These are phyloP conservation scores for Colletotrichum sp. DNA, from an alignment of 2,329 filamentous ascomycete species.

Conservation along the genomic window DNA sequence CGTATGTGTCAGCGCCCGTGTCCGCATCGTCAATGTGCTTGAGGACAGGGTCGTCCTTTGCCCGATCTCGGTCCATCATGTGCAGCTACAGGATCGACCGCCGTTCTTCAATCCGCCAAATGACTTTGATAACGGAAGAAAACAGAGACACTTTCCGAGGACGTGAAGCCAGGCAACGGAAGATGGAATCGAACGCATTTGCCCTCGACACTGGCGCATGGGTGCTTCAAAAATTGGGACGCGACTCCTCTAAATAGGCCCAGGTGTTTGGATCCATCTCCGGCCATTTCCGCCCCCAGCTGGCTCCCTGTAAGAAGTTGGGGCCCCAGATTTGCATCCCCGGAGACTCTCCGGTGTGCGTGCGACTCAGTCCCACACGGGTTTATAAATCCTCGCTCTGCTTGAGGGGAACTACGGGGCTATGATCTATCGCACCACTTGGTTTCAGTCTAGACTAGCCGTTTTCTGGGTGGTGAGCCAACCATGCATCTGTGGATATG, in stretches of 20 bases:
- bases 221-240: neutral
- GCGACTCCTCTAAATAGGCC: neutral
- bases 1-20: constrained; percentile 33
- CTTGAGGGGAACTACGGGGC: neutral
- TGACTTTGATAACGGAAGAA: neutral
- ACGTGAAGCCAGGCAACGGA: neutral
- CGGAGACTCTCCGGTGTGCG: neutral
- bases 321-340: constrained; percentile 2
- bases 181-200: neutral
- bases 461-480: no score
- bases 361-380: constrained; percentile 2
- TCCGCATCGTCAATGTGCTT: constrained; percentile 12
- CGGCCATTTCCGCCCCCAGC: neutral
- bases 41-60: neutral
- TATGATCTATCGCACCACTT: neutral
- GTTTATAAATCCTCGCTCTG: neutral
- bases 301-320: neutral
- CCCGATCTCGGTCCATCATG: neutral
- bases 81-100: neutral
- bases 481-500: neutral
- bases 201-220: neutral
- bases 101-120: neutral
- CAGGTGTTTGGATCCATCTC: neutral
- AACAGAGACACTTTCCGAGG: no score
- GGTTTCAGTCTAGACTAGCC: neutral